Evolutionary conservation across 345 rosid species (phyloP).

Genomic region (Boechera stricta): DNA sequence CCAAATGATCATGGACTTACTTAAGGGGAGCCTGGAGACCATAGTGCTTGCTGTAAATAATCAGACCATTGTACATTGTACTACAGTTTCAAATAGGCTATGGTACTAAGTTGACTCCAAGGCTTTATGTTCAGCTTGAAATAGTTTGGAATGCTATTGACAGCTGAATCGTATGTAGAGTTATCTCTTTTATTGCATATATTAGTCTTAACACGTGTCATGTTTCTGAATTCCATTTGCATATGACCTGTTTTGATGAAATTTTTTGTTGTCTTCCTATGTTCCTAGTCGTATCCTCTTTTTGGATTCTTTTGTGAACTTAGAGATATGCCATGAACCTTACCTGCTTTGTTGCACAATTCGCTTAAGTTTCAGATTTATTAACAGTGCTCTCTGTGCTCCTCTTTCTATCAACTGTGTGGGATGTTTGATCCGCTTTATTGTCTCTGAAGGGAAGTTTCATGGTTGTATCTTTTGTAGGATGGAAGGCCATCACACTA

Average conservation of each 20-base stretch:
- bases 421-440: neutral
- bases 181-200: neutral
- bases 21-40: conserved; percentile 32
- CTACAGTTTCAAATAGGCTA: conserved; percentile 25
- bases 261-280: conserved; percentile 20
- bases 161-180: conserved; percentile 11
- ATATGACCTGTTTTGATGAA: conserved; percentile 27
- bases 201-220: neutral
- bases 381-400: neutral
- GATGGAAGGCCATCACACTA: conserved; percentile 61
- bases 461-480: conserved; percentile 49
- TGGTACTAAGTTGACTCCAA: conserved; percentile 21
- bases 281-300: conserved; percentile 22
- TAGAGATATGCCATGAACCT: conserved; percentile 3
- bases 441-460: conserved; percentile 3
- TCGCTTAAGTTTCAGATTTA: neutral
- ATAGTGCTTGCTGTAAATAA: conserved; percentile 29
- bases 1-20: neutral
- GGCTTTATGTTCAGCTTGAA: conserved; percentile 26
- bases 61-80: neutral
- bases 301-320: conserved; percentile 10
- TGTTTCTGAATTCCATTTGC: conserved; percentile 10
- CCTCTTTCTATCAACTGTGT: conserved; percentile 16
- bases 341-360: conserved; percentile 16
- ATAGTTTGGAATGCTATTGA: conserved; percentile 24